These are phyloP conservation scores for Termitomyces sp. DNA, from an alignment of 768 basidiomycete genomes.

Conservation along the genomic window DNA sequence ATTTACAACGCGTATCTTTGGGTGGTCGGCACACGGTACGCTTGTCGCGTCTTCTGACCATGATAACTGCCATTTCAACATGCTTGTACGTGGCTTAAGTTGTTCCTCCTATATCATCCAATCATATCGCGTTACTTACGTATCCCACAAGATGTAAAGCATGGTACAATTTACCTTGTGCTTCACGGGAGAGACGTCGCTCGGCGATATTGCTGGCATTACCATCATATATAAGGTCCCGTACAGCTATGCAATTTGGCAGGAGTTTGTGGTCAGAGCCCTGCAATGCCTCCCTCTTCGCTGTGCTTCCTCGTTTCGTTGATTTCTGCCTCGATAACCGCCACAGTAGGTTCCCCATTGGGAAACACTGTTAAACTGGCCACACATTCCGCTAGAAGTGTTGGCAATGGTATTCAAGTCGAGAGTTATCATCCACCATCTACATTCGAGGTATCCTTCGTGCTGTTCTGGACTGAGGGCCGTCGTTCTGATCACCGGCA, in stretches of 20 bases:
- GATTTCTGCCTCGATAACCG: background rate
- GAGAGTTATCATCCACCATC: slow-evolving; percentile 14
- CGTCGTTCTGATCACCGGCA: background rate
- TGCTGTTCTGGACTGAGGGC: background rate
- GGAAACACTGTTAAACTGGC: background rate
- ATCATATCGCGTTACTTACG: slow-evolving; percentile 1
- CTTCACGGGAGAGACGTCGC: background rate
- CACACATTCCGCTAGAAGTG: slow-evolving; percentile 10
- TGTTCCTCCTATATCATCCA: background rate
- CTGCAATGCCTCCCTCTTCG: background rate
- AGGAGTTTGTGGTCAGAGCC: background rate
- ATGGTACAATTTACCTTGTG: slow-evolving; percentile 6
- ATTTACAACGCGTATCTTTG: background rate
- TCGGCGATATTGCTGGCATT: slow-evolving; percentile 12
- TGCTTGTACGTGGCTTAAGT: background rate
- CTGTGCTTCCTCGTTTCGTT: background rate
- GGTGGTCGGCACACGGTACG: background rate
- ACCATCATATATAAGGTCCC: background rate
- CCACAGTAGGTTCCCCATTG: background rate
- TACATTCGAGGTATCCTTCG: slow-evolving; percentile 10
- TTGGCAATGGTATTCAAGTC: slow-evolving; percentile 9
- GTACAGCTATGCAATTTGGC: background rate
- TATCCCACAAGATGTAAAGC: background rate
- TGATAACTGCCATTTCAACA: background rate
- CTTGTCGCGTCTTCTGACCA: slow-evolving; percentile 6